Percentiles rank a stretch among this genome's conserved stretches.
These are phyloP conservation scores for Komagataella ulmi DNA, from an alignment of 805 yeast genomes.

Conservation along the genomic window DNA sequence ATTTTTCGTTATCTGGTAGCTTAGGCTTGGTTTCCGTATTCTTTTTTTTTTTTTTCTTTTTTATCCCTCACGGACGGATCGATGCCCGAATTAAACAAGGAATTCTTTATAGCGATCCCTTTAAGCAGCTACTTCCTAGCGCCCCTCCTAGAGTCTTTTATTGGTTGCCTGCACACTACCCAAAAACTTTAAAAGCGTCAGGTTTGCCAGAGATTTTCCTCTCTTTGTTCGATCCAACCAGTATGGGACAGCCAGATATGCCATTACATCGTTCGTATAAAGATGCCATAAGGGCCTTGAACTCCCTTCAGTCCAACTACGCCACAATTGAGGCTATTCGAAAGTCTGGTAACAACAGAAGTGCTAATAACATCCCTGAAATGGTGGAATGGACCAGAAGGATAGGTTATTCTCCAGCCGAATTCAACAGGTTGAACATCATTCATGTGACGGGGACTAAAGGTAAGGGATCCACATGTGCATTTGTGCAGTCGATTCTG, in stretches of 20 bases:
- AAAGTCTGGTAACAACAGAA: constrained; percentile 51
- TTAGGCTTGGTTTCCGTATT: neutral
- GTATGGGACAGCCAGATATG: constrained; percentile 7
- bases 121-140: neutral
- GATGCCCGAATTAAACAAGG: neutral
- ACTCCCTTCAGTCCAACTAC: constrained; percentile 82
- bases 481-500: constrained; percentile 77
- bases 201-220: neutral
- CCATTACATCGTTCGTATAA: constrained; percentile 16
- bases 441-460: constrained; percentile 96
- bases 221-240: neutral
- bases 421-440: constrained; percentile 62
- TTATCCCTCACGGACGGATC: constrained; percentile 1
- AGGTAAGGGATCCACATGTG: constrained; percentile 97
- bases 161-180: neutral
- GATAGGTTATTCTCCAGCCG: constrained; percentile 51
- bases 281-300: constrained; percentile 79
- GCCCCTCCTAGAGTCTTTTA: neutral
- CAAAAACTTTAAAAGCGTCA: neutral
- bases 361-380: constrained; percentile 65
- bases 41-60: constrained; percentile 1
- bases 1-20: neutral
- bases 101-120: neutral
- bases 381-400: constrained; percentile 73
- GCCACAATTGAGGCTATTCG: constrained; percentile 78